phyloP scores from a whole-genome alignment of 805 yeast genomes.

The Maudiozyma turicensis region DNA sequence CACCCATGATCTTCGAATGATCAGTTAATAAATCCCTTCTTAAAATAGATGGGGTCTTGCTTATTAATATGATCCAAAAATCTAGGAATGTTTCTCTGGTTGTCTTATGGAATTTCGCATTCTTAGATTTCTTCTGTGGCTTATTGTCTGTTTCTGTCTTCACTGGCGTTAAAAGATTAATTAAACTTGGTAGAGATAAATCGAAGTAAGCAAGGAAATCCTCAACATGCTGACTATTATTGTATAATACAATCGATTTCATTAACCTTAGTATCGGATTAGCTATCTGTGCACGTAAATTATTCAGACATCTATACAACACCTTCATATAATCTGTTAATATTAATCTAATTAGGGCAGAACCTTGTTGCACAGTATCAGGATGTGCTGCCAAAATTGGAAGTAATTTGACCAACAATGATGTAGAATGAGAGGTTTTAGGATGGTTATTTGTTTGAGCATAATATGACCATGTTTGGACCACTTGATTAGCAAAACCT shows the following conservation, averaged over 20 bases:
- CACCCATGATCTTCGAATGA: conserved; percentile 48
- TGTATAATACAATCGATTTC: conserved; percentile 39
- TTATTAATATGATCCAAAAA: conserved; percentile 50
- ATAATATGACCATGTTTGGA: conserved; percentile 40
- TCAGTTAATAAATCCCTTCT: conserved; percentile 57
- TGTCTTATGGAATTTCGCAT: conserved; percentile 29
- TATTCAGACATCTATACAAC: conserved; percentile 57
- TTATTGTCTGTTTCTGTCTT: conserved; percentile 36
- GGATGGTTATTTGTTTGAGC: conserved; percentile 43
- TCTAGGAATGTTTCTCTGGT: conserved; percentile 51
- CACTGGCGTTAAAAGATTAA: conserved; percentile 50
- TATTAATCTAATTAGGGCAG: conserved; percentile 35
- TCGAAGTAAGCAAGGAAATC: conserved; percentile 62
- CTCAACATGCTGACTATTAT: conserved; percentile 41
- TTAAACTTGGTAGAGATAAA: conserved; percentile 48
- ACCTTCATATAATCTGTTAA: conserved; percentile 49
- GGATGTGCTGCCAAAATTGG: conserved; percentile 14
- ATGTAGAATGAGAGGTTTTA: conserved; percentile 38
- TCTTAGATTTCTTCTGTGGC: conserved; percentile 24
- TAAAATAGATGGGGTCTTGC: conserved; percentile 40
- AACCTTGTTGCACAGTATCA: conserved; percentile 15
- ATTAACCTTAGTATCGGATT: conserved; percentile 55
- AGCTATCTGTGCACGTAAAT: conserved; percentile 46
- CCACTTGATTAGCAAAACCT: conserved; percentile 30
- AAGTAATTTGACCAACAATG: conserved; percentile 33